Base-by-base conservation (phyloP, 495 filamentous ascomycete genomes). In the Penicillium cinerascens region DNA sequence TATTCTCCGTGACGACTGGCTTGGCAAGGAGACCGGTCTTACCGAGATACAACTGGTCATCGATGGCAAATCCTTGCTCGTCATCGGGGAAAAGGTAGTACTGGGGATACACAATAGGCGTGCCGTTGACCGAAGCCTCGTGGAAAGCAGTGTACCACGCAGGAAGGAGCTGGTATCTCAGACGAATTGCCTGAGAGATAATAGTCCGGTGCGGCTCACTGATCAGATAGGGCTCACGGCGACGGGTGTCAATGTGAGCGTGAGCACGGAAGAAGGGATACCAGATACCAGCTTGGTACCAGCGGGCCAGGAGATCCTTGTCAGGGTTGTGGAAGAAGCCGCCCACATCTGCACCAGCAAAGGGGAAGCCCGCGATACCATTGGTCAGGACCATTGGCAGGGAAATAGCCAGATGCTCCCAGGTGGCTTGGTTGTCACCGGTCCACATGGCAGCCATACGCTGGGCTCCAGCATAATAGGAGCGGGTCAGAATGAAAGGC, bases 201-300 rank as follows among this genome's bases (percentile, higher is more conserved):
- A 96, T 95, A 29, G 80, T 78, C 21, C 82, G 87, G 69, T 96
- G 89, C 0, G 92, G 92, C 55, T 92, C 86, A 37, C 87, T 87
- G 17, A 83, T 79, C 27, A 98, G 76, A 66, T 97, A 97, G 4
- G 95, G 93, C 76, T 98, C 93, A 35, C 93, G 85, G 11, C 93
- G 86, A 21, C 93, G 88, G 42, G 92, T 87, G 61, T 97, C 93
- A 55, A 97, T 97, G 66, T 98, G 93, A 16, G 93, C 93, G 62
- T 98, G 93, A n/a, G 81, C 93, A 37, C 93, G 87, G 87, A 97
- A 96, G 79, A 97, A 98, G 18, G 93, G 93, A 67, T 97, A 97
- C 82, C 95, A 98, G 37, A 89, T 89, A 47, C 93, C 95, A 36
- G 91, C 83, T 69, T 98, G 93, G 69, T 96, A 98, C 93, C 95